A percentile compares a stretch with the other conserved stretches of the same genome.
These are phyloP conservation scores for Isoetes taiwanensis DNA, from an alignment of 75 land plant genomes.

Conservation along the genomic window DNA sequence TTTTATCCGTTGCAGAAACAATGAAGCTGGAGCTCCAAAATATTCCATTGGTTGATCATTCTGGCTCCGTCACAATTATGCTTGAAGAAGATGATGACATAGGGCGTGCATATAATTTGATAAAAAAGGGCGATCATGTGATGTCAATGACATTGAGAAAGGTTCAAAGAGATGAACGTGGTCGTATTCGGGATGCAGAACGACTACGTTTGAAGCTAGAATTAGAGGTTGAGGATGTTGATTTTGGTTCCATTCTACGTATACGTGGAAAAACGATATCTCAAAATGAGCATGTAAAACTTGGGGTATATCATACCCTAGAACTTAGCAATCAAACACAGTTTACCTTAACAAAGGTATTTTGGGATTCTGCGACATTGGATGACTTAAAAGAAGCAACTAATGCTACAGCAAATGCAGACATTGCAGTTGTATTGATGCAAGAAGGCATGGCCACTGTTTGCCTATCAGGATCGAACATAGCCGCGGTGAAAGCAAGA, in stretches of 20 bases:
- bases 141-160: constrained; percentile 80
- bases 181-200: constrained; percentile 74
- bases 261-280: constrained; percentile 72
- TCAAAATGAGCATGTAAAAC: constrained; percentile 85
- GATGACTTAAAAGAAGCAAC: constrained; percentile 57
- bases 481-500: constrained; percentile 45
- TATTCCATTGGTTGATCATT: no score
- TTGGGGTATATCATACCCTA: constrained; percentile 81
- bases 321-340: constrained; percentile 74
- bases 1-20: no score
- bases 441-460: constrained; percentile 89
- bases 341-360: constrained; percentile 64
- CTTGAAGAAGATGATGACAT: constrained; percentile 89
- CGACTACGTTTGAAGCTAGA: constrained; percentile 72
- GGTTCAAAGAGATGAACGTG: constrained; percentile 53
- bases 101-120: constrained; percentile 74
- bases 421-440: constrained; percentile 80
- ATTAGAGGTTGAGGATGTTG: constrained; percentile 85
- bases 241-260: constrained; percentile 62
- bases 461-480: constrained; percentile 50
- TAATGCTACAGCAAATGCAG: constrained; percentile 92
- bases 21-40: no score
- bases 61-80: no score
- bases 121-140: constrained; percentile 55
- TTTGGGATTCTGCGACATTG: constrained; percentile 73